These are phyloP conservation scores for Xylaria bambusicola DNA, from an alignment of 495 filamentous ascomycete genomes.

Conservation along the genomic window DNA sequence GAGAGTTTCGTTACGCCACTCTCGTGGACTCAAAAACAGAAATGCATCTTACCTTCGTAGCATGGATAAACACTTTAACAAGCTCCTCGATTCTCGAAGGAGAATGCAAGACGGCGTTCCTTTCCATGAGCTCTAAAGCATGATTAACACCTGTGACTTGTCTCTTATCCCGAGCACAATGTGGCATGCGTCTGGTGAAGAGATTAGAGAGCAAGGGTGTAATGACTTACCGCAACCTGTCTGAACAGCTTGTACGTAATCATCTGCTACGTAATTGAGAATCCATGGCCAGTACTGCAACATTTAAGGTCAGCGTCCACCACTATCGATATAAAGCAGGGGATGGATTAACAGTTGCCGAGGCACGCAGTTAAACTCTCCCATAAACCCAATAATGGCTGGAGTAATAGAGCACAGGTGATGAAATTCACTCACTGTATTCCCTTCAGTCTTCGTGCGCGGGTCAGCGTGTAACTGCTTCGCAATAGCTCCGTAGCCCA, in stretches of 20 bases:
- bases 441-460: conserved; percentile 60
- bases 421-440: conserved; percentile 36
- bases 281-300: conserved; percentile 83
- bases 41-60: conserved; percentile 63
- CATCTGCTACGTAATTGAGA: conserved; percentile 76
- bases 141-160: conserved; percentile 23
- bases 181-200: neutral
- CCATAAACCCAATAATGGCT: neutral
- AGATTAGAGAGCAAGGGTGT: neutral
- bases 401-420: too few species aligned
- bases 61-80: conserved; percentile 78
- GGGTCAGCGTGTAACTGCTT: conserved; percentile 61
- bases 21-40: neutral
- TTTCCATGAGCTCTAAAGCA: conserved; percentile 65
- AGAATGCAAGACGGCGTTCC: conserved; percentile 68
- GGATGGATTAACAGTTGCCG: too few species aligned
- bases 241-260: conserved; percentile 70
- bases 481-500: conserved; percentile 83
- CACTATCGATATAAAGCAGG: too few species aligned
- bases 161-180: neutral
- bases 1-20: conserved; percentile 4
- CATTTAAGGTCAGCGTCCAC: neutral
- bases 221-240: conserved; percentile 66
- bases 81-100: conserved; percentile 76
- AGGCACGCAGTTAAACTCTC: too few species aligned